phyloP scores from a whole-genome alignment of 2,329 filamentous ascomycete genomes.

The Hypoxylon sp. region DNA sequence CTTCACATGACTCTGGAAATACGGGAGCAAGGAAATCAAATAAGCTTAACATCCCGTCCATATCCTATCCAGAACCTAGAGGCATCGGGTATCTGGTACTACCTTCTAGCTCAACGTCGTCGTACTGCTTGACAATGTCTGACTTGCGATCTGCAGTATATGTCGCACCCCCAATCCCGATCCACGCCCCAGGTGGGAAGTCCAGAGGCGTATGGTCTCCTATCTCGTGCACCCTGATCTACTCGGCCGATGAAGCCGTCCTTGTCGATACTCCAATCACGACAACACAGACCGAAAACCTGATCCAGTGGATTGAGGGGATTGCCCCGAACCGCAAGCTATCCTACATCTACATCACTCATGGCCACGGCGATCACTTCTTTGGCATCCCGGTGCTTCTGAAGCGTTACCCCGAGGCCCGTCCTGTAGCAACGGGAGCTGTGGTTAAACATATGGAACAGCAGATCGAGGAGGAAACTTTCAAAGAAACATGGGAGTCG shows the following conservation, averaged over 20 bases:
- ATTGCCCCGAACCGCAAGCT: slow-evolving; percentile 9
- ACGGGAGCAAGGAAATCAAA: not conserved
- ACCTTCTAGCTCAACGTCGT: not conserved
- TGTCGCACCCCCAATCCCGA: not conserved
- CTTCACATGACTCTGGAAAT: no score
- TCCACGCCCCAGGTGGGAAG: not conserved
- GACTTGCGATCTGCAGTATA: slow-evolving; percentile 5
- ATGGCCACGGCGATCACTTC: slow-evolving; percentile 15
- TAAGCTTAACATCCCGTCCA: not conserved
- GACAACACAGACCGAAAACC: not conserved
- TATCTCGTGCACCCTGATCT: slow-evolving; percentile 10
- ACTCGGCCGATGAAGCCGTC: slow-evolving; percentile 6
- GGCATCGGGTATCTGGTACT: not conserved
- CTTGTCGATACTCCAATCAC: slow-evolving; percentile 15
- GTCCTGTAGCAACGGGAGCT: not conserved
- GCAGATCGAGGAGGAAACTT: not conserved
- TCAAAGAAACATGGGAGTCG: slow-evolving; percentile 5
- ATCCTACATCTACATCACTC: slow-evolving; percentile 9
- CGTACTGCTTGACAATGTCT: not conserved
- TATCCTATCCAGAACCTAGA: not conserved
- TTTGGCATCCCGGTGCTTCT: slow-evolving; percentile 4
- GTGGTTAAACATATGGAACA: slow-evolving; percentile 2
- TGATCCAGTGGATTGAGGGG: slow-evolving; percentile 9
- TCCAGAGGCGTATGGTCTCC: slow-evolving; percentile 10
- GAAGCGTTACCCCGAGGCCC: slow-evolving; percentile 1